Percentiles rank a stretch among this genome's conserved stretches.
These are phyloP conservation scores for Fusarium annulatum DNA, from an alignment of 2,329 filamentous ascomycete genomes.

Conservation along the genomic window DNA sequence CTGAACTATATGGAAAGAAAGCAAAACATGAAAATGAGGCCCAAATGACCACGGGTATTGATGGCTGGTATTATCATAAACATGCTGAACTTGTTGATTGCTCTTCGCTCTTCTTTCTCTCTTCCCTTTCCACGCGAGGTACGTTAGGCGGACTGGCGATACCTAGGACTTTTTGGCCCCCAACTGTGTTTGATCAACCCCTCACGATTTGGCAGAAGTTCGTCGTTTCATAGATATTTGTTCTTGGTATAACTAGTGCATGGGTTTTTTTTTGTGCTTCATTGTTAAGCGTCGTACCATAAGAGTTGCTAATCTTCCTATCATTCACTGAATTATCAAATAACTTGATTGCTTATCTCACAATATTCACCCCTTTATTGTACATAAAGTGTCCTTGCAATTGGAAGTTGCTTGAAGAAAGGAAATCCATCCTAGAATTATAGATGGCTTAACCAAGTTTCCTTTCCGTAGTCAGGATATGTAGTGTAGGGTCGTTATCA, in stretches of 20 bases:
- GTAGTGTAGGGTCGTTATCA: background rate
- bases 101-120: background rate
- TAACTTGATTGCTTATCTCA: background rate
- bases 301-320: background rate
- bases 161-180: slow-evolving; percentile 7
- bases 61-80: background rate
- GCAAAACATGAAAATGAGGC: background rate
- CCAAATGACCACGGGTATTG: background rate
- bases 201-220: background rate
- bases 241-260: background rate
- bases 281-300: background rate
- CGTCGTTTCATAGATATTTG: background rate
- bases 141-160: background rate
- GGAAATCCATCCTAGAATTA: background rate
- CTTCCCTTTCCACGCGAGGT: background rate
- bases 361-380: background rate
- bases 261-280: background rate
- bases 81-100: background rate
- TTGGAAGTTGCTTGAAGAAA: background rate
- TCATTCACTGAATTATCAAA: background rate
- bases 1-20: background rate
- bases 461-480: background rate
- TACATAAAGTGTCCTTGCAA: background rate
- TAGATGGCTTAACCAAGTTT: background rate
- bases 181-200: background rate